These are phyloP conservation scores for Rhodosorus marinus DNA, from an alignment of 23 red algal species.

Conservation along the genomic window DNA sequence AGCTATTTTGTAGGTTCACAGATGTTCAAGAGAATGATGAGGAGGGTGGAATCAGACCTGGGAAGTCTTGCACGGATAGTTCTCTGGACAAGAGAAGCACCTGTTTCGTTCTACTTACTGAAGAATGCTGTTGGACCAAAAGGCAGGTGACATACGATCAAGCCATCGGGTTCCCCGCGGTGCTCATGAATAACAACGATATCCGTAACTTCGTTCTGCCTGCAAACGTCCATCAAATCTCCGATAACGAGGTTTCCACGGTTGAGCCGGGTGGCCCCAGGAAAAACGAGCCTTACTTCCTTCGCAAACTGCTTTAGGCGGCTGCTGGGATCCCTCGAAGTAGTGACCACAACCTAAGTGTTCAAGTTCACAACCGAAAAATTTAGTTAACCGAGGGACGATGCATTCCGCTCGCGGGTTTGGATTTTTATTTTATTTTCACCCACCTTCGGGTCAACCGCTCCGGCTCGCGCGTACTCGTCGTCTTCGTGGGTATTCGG, in stretches of 20 bases:
- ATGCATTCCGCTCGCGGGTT: not conserved
- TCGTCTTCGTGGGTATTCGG: slow-evolving; percentile 60
- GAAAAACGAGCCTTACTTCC: slow-evolving; percentile 76
- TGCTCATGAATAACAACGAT: slow-evolving; percentile 67
- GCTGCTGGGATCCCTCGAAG: slow-evolving; percentile 48
- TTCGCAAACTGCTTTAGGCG: slow-evolving; percentile 94
- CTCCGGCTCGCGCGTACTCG: slow-evolving; percentile 64
- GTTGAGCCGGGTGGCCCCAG: slow-evolving; percentile 65
- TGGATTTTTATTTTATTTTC: not conserved
- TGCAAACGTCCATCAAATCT: slow-evolving; percentile 39
- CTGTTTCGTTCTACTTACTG: no score
- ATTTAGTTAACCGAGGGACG: not conserved
- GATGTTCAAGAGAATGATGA: not conserved
- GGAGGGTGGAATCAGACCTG: not conserved
- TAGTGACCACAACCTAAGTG: slow-evolving; percentile 97
- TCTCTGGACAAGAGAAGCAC: no score
- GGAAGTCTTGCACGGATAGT: no score
- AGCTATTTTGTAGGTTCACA: no score
- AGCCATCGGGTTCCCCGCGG: slow-evolving; percentile 64
- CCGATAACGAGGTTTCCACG: slow-evolving; percentile 56
- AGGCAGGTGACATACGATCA: slow-evolving; percentile 83
- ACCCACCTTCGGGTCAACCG: slow-evolving; percentile 18
- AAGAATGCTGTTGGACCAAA: slow-evolving; percentile 91
- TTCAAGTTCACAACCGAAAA: no score
- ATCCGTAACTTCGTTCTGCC: slow-evolving; percentile 58